Conservation (phyloP, 1,284 basidiomycete species). For the Vanrija pseudolonga region DNA sequence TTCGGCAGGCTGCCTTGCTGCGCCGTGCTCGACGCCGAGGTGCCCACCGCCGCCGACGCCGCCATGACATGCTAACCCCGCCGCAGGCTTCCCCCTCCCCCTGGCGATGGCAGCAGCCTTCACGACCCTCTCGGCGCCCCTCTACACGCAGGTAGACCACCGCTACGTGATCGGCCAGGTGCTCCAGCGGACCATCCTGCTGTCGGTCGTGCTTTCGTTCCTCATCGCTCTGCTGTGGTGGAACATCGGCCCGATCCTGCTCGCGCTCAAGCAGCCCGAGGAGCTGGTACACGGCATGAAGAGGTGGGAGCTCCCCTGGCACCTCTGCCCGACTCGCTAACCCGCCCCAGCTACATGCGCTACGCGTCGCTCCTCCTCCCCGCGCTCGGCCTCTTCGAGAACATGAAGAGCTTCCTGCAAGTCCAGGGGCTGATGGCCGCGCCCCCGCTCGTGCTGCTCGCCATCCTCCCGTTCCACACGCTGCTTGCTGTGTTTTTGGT, state of each 20-base stretch:
- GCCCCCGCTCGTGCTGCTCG: conserved; percentile 22
- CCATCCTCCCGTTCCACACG: conserved; percentile 28
- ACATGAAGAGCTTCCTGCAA: conserved; percentile 29
- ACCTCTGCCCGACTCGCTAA: not conserved
- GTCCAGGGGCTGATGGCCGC: conserved; percentile 27
- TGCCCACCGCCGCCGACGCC: too few species aligned
- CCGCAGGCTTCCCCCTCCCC: conserved; percentile 22
- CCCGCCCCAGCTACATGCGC: conserved; percentile 12
- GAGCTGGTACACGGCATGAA: conserved; percentile 23
- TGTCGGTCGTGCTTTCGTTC: conserved; percentile 23
- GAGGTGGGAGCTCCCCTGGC: conserved; percentile 4
- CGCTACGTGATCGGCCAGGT: conserved; percentile 35
- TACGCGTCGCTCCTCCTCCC: conserved; percentile 13
- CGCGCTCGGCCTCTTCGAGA: conserved; percentile 25
- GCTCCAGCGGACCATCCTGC: conserved; percentile 31
- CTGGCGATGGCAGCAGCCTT: conserved; percentile 38
- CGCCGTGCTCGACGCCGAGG: too few species aligned
- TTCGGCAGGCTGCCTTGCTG: too few species aligned
- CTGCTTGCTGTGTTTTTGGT: conserved; percentile 21
- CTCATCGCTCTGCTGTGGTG: conserved; percentile 30
- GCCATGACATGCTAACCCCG: not conserved
- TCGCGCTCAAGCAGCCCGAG: conserved; percentile 23
- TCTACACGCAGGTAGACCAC: conserved; percentile 22
- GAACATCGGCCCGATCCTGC: conserved; percentile 25
- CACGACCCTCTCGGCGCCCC: conserved; percentile 37